Base-by-base conservation (phyloP, 2,329 filamentous ascomycete species). In the Pyricularia sp. region DNA sequence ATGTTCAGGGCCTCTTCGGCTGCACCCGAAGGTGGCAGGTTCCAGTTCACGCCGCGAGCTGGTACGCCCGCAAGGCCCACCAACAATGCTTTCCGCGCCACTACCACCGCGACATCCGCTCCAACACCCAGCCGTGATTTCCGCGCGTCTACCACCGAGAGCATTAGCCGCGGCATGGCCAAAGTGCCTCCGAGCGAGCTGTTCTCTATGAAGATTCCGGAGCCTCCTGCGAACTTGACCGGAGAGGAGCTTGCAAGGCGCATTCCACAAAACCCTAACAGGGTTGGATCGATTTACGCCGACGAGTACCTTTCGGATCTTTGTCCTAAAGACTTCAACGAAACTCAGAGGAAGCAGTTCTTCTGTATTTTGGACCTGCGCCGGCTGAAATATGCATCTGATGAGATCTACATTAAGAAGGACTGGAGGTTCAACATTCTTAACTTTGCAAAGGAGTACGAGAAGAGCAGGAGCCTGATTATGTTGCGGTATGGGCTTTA, bases 391-490 rank as follows among this genome's bases (percentile, higher is more conserved):
- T 87, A 87, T 73, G 84, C 85, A 6, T 86, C 86, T 31, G 82
- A 88, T 72, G 86, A 88, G 72, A 86, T 88, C 20, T 88, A 88
- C 70, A 74, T 78, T 23, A 85, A 83, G 74, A 88, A 88, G 75
- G 85, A 87, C 72, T 88, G 86, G 86, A 87, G 86, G 76, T 76
- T 88, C 68, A 88, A 88, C 71, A 83, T 88, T 23, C 75, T 85
- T 71, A 88, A 88, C 75, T 88, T 88, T 69, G 85, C 86, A 58
- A 88, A 88, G 75, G 86, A 88, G 75, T 88, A 86, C 70, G 86
- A 88, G 75, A 88, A 88, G 79, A 88, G 85, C 74, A 81, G 86
- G 66, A 86, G 85, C 72, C 78, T 88, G 63, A 88, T 88, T 69
- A 83, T 88, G 77, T 74, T 88, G 69, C 84, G 86, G 65, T 88